Percentiles rank a stretch among this genome's conserved stretches.
Conservation (phyloP, 441 rosid species). For the Euphorbia neoarborescens region DNA sequence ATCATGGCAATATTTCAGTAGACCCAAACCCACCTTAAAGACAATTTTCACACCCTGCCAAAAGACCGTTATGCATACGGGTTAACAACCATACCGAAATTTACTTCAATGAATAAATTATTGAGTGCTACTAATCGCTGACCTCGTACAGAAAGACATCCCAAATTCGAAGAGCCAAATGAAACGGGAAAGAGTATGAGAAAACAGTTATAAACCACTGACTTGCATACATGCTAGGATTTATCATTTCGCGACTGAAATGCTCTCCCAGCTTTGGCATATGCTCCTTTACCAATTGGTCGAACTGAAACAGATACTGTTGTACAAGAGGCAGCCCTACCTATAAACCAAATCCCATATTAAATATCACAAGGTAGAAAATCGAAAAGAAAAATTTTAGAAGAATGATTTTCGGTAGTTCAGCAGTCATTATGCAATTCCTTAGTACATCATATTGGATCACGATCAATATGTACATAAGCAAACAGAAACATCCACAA, state of each 20-base stretch:
- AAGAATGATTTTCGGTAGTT: neutral
- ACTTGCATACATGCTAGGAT: slow-evolving; percentile 97
- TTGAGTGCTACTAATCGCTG: slow-evolving; percentile 13
- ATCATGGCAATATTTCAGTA: slow-evolving; percentile 74
- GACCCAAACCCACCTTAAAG: slow-evolving; percentile 83
- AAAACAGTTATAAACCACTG: slow-evolving; percentile 97
- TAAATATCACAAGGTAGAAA: neutral
- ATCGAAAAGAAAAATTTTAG: neutral
- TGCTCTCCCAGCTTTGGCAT: slow-evolving; percentile 90
- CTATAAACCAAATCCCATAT: slow-evolving; percentile 26
- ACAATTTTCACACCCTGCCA: slow-evolving; percentile 81
- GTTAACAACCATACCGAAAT: slow-evolving; percentile 10
- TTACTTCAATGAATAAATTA: neutral
- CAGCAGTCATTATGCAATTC: neutral
- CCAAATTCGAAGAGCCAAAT: slow-evolving; percentile 86
- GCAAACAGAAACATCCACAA: neutral
- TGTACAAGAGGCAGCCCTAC: slow-evolving; percentile 94
- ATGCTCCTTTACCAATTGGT: slow-evolving; percentile 59
- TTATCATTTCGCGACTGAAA: slow-evolving; percentile 76
- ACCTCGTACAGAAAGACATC: slow-evolving; percentile 93
- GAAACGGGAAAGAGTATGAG: slow-evolving; percentile 81
- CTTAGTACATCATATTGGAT: neutral
- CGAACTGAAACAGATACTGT: slow-evolving; percentile 72
- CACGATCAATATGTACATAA: neutral
- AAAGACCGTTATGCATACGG: slow-evolving; percentile 4